Conservation (phyloP, 805 yeast genomes). For the Ascoidea tarda region DNA sequence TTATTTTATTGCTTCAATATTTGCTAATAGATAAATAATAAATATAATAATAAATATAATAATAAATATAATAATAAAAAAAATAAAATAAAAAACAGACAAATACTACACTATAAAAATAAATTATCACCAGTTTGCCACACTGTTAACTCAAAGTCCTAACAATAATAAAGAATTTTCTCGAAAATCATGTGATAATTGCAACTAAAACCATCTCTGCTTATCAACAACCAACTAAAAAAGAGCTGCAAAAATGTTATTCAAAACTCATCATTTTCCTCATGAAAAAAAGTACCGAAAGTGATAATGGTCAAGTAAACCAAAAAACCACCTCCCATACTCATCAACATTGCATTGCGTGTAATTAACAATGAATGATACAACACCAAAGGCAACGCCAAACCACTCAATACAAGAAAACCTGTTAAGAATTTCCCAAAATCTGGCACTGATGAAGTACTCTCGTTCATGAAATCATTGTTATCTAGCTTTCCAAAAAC, state of each 20-base stretch:
- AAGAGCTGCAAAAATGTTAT: no score
- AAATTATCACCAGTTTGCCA: no score
- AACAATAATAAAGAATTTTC: no score
- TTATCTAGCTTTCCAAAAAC: slow-evolving; percentile 31
- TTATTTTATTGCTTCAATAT: neutral
- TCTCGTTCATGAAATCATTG: slow-evolving; percentile 53
- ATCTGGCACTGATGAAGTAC: slow-evolving; percentile 41
- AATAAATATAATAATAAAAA: no score
- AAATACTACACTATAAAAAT: no score
- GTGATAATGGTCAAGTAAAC: slow-evolving; percentile 75
- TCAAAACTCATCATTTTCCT: slow-evolving; percentile 21
- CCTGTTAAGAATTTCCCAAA: slow-evolving; percentile 72
- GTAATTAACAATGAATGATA: slow-evolving; percentile 65
- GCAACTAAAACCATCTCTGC: no score
- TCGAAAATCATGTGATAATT: no score
- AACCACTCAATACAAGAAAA: slow-evolving; percentile 59
- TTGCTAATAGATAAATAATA: neutral
- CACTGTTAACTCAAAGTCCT: no score
- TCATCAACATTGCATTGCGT: slow-evolving; percentile 58
- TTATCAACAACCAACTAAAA: no score
- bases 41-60: neutral
- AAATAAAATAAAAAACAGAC: no score
- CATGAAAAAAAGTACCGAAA: slow-evolving; percentile 62
- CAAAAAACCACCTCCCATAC: slow-evolving; percentile 71
- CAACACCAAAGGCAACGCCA: slow-evolving; percentile 60